Base-by-base conservation (phyloP, 1,139 yeast genomes). In the Diutina siamensis region DNA sequence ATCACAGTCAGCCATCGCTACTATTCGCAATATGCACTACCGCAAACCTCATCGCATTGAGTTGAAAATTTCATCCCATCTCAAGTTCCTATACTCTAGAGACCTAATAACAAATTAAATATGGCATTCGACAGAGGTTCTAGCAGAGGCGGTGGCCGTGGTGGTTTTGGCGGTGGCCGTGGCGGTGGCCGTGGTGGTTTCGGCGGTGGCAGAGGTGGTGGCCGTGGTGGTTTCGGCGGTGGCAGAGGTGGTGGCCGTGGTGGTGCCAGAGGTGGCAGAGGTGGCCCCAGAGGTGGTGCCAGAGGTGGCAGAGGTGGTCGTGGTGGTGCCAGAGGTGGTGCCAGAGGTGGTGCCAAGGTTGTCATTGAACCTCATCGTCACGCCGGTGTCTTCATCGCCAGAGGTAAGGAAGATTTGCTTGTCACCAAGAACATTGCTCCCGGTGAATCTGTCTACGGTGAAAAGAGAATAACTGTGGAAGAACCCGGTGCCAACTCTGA, bases 331-430 rank as follows among this genome's bases (percentile, higher is more conserved):
- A 61, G 80, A 54, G 89, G 34, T 56, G 85, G 85, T 64, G 84
- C 84, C 54, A 60, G 72, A 55, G 85, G 83, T 56, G 98, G 97
- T 65, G 85, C 95, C 60, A 85, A 87, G 71, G 97, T 89, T 55
- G 88, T 92, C 60, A 84, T 92, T 58, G 98, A 92, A 73, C 97
- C 97, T 57, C 98, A 92, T 71, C 84, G 95, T 74, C 97, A 89
- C 65, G 95, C 92, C 47, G 92, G 92, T 80, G 95, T 92, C 55
- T 92, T 81, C 80, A 88, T 92, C 69, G 98, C 97, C 65, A 88
- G 97, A 75, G 98, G 98, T 67, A 92, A 92, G 73, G 98, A 92
- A 75, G 98, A 94, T 78, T 78, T 92, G 65, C 77, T 92, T 61
- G 96, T 94, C 54, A 92, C 98, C 61, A 92, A 83, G 74, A 92